phyloP scores from a whole-genome alignment of 352 stramenopile genomes.

The Pilasporangium apinafurcum region DNA sequence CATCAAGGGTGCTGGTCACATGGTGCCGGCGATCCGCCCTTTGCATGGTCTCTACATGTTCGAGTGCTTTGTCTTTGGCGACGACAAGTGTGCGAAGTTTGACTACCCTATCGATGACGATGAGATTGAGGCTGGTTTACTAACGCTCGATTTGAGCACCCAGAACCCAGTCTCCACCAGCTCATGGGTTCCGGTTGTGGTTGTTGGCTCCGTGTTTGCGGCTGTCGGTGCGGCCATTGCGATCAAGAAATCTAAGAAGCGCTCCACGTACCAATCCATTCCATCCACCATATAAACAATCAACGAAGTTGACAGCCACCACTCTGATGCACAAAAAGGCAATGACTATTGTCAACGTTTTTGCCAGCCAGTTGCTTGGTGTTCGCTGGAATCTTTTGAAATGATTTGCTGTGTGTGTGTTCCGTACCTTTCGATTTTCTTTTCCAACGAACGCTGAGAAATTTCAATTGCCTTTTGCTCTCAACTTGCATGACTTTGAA shows the following conservation, averaged over 20 bases:
- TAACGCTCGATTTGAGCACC: constrained; percentile 6
- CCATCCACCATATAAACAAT: constrained; percentile 25
- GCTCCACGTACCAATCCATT: constrained; percentile 30
- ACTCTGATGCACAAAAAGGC: too few relatives aligned
- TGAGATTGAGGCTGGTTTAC: constrained; percentile 38
- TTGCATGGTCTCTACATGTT: constrained; percentile 65
- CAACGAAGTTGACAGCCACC: too few relatives aligned
- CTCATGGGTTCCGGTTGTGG: constrained; percentile 14
- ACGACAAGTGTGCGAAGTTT: constrained; percentile 39
- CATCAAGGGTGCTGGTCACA: constrained; percentile 87
- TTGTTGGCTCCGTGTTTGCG: constrained; percentile 17
- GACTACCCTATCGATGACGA: constrained; percentile 55
- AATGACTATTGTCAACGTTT: too few relatives aligned
- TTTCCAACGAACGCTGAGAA: too few relatives aligned
- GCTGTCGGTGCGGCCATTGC: constrained; percentile 24
- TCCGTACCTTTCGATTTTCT: too few relatives aligned
- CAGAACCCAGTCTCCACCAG: too few relatives aligned
- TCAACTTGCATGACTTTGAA: too few relatives aligned
- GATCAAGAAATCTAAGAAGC: constrained; percentile 39
- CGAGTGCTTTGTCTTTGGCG: constrained; percentile 67
- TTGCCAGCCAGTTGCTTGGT: too few relatives aligned
- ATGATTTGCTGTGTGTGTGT: too few relatives aligned
- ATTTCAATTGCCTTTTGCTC: too few relatives aligned
- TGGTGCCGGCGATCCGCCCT: constrained; percentile 68
- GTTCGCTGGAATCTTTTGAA: too few relatives aligned